Evolutionary conservation across 352 stramenopile genomes (phyloP).

Genomic region (Phytopythium ostracodes): DNA sequence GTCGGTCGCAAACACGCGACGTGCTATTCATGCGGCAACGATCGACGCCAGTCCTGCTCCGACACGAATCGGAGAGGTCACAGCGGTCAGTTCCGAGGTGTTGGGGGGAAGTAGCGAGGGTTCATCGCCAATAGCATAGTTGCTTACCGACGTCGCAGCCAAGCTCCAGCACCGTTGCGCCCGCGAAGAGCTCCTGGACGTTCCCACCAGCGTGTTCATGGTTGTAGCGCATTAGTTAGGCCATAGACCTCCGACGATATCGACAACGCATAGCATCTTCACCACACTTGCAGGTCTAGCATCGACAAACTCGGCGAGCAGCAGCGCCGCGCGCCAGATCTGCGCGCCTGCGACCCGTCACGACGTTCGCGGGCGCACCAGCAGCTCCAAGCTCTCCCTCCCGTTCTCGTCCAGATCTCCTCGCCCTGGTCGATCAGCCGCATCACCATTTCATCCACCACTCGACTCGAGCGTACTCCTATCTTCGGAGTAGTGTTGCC

Average conservation of each 20-base stretch:
- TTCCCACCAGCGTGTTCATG: not conserved
- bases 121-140: not conserved
- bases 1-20: constrained; percentile 45
- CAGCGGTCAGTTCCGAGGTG: not conserved
- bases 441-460: not conserved
- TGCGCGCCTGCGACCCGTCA: constrained; percentile 38
- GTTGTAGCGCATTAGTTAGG: not conserved
- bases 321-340: constrained; percentile 51
- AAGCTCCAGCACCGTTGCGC: constrained; percentile 40
- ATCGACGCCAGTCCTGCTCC: constrained; percentile 42
- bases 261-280: no score
- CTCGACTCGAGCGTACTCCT: not conserved
- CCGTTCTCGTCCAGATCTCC: not conserved
- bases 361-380: constrained; percentile 16
- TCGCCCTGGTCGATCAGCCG: no score
- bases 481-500: no score
- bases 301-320: constrained; percentile 50
- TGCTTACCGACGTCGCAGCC: constrained; percentile 53
- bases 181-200: constrained; percentile 23
- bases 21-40: constrained; percentile 25
- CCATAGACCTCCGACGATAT: not conserved
- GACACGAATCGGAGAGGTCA: constrained; percentile 2
- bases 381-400: constrained; percentile 14
- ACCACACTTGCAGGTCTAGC: constrained; percentile 13
- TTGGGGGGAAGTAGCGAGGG: not conserved